phyloP scores from a whole-genome alignment of 352 stramenopile species.

The Salisapilia sapeloensis region DNA sequence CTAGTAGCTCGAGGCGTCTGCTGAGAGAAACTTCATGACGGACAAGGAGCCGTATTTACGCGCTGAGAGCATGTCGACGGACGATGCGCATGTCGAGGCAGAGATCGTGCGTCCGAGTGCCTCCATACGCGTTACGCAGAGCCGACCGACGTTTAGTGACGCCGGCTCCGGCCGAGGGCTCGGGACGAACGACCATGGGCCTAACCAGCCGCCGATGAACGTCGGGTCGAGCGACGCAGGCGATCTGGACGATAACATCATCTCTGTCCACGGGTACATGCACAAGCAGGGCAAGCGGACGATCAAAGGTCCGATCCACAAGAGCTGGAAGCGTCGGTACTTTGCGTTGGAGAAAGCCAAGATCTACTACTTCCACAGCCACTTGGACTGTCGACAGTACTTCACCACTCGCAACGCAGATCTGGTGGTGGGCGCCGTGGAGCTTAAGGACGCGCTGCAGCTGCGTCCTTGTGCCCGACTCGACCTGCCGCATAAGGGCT shows the following conservation, averaged over 20 bases:
- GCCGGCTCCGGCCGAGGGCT: constrained; percentile 5
- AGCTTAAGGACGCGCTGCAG: constrained; percentile 8
- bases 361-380: constrained; percentile 10
- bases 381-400: constrained; percentile 9
- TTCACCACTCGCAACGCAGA: constrained; percentile 9
- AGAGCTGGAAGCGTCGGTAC: constrained; percentile 9
- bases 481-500: constrained; percentile 7
- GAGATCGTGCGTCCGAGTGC: too few relatives aligned
- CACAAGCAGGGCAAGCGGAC: constrained; percentile 9
- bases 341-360: constrained; percentile 8
- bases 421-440: constrained; percentile 7
- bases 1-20: too few relatives aligned
- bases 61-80: too few relatives aligned
- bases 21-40: too few relatives aligned
- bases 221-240: constrained; percentile 8
- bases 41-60: too few relatives aligned
- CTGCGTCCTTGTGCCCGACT: constrained; percentile 7
- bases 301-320: constrained; percentile 9
- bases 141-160: too few relatives aligned
- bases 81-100: constrained; percentile 14
- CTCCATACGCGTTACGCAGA: too few relatives aligned
- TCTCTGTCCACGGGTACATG: constrained; percentile 9
- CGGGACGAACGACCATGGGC: constrained; percentile 23
- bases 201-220: constrained; percentile 41
- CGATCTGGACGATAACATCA: constrained; percentile 2